phyloP scores from a whole-genome alignment of 805 yeast species.

The Saturnispora diversa region DNA sequence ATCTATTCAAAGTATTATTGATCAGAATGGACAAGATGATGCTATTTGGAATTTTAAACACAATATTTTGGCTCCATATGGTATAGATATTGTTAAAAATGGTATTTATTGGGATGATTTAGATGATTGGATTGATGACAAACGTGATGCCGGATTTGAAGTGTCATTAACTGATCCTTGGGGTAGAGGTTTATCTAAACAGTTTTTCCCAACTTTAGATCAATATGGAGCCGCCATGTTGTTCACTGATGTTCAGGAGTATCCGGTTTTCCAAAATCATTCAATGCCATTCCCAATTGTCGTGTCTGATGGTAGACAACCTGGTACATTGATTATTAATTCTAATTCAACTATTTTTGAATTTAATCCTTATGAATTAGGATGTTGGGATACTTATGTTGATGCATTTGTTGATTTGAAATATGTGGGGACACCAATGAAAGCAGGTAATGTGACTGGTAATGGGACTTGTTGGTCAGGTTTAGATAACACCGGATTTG shows the following conservation, averaged over 20 bases:
- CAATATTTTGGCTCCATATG: conserved; percentile 56
- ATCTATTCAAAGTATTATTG: conserved; percentile 51
- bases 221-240: conserved; percentile 59
- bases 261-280: conserved; percentile 51
- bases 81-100: conserved; percentile 46
- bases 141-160: conserved; percentile 56
- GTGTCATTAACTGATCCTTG: conserved; percentile 69
- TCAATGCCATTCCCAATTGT: conserved; percentile 68
- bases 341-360: conserved; percentile 64
- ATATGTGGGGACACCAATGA: conserved; percentile 61
- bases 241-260: conserved; percentile 49
- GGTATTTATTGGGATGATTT: conserved; percentile 48
- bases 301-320: conserved; percentile 60
- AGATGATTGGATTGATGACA: conserved; percentile 42
- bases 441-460: conserved; percentile 46
- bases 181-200: conserved; percentile 70
- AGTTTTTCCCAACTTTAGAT: conserved; percentile 54
- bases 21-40: conserved; percentile 30
- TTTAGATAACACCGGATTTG: conserved; percentile 73
- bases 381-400: conserved; percentile 80
- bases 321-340: conserved; percentile 47
- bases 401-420: conserved; percentile 56
- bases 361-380: conserved; percentile 62
- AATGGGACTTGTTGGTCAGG: conserved; percentile 49
- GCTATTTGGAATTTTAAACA: conserved; percentile 64